Evolutionary conservation across 1,139 yeast genomes (phyloP).

Genomic region (Zhuliangozyma blackwelliae): DNA sequence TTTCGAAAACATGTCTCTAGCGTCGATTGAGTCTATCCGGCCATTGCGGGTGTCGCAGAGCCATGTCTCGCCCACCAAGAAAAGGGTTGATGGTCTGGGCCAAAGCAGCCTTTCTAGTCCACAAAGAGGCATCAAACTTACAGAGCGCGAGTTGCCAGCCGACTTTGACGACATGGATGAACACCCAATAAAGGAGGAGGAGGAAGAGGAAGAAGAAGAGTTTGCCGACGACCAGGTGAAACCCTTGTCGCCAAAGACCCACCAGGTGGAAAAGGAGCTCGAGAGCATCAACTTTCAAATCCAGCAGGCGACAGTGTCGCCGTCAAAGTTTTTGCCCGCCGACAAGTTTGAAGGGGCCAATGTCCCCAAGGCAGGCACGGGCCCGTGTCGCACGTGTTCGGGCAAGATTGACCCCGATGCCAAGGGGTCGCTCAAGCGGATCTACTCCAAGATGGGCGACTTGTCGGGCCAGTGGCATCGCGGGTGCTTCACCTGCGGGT

Average conservation of each 20-base stretch:
- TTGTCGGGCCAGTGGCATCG: conserved; percentile 95
- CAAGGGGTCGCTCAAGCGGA: conserved; percentile 37
- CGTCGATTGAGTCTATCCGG: conserved; percentile 19
- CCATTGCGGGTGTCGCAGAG: conserved; percentile 26
- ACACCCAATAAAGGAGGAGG: not conserved
- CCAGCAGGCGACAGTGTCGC: conserved; percentile 7
- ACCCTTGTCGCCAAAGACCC: conserved; percentile 33
- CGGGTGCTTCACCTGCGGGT: conserved; percentile 69
- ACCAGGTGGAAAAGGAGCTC: conserved; percentile 28
- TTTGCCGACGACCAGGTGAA: conserved; percentile 5
- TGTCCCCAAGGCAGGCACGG: conserved; percentile 41
- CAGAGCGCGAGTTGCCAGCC: not conserved
- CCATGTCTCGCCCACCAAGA: conserved; percentile 5
- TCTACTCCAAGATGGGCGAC: conserved; percentile 79
- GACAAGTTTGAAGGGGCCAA: not conserved
- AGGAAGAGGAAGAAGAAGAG: not conserved
- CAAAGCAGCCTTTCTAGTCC: conserved; percentile 1
- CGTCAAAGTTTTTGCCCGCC: not conserved
- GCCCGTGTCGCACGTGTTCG: conserved; percentile 70
- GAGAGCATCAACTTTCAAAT: conserved; percentile 21
- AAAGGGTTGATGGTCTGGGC: conserved; percentile 2
- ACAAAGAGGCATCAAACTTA: too few relatives aligned
- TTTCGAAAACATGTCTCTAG: conserved; percentile 13
- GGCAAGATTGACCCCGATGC: conserved; percentile 43
- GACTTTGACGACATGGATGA: not conserved